Base-by-base conservation (phyloP, 345 rosid genomes). In the Nephelium lappaceum region DNA sequence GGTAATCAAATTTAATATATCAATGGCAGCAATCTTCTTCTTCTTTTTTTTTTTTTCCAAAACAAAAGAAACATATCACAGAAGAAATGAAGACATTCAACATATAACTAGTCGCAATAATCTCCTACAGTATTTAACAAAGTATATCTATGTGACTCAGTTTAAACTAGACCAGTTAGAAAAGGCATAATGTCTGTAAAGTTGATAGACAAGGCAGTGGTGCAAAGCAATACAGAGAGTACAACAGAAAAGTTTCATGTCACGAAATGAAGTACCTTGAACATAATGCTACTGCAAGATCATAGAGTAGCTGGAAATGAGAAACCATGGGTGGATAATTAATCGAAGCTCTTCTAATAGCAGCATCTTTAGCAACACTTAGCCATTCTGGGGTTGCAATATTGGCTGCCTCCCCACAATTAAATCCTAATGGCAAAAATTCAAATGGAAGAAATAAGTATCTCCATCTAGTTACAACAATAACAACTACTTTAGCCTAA, bases 321-420 rank as follows among this genome's bases (percentile, higher is more conserved):
- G 98, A 96, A 81, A 96, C 98, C 99, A 96, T 96, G 14, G 99
- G 97, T 77, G 95, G 95, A 80, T 93, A 96, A 87, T 89, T 96
- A 78, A 94, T 91, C 42, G 99, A 93, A 79, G 99, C 99, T 87
- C 99, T 88, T 80, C 98, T 92, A 84, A 93, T 87, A 72, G 98
- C 99, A 21, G 99, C 97, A 82, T 93, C 97, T 85, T 88, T 93
- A 16, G 98, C 99, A 81, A 92, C 77, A 69, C 45, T 86, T 79
- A 97, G 84, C 99, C 99, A 97, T 80, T 89, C 93, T 41, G 98
- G 98, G 66, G 98, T 94, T 69, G 98, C 99, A 85, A 97, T 94
- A 83, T 97, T 97, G 81, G 97, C 90, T 58, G 99, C 99, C 88
- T 97, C 99, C 58, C 95, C 98, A 85, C 91, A 92, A 80, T 93